Evolutionary conservation across 2,329 filamentous ascomycete genomes (phyloP).

Genomic region (Colletotrichum acutatum): DNA sequence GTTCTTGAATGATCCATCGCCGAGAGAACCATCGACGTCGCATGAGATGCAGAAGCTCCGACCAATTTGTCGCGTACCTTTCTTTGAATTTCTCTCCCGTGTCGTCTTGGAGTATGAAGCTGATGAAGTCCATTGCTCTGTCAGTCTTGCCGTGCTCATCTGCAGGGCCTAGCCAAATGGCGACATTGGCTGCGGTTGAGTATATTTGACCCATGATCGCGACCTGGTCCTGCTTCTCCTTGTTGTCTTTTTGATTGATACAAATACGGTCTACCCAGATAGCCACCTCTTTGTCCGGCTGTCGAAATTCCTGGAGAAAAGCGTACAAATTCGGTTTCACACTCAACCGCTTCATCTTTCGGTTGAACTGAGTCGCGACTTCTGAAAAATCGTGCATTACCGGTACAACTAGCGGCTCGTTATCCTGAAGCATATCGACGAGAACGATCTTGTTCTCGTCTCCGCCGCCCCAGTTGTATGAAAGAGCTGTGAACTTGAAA

Average conservation of each 20-base stretch:
- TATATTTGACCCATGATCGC: neutral
- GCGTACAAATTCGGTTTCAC: neutral
- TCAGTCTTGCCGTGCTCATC: neutral
- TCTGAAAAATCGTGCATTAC: neutral
- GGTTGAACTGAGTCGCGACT: neutral
- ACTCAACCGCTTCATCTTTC: neutral
- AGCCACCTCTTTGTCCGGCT: neutral
- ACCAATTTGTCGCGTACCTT: neutral
- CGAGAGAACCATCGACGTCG: neutral
- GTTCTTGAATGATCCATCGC: neutral
- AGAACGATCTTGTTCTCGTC: neutral
- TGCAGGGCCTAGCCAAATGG: neutral
- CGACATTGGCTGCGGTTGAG: neutral
- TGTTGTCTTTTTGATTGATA: constrained; percentile 4
- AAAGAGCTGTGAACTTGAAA: neutral
- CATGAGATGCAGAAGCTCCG: neutral
- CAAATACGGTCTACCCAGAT: constrained; percentile 15
- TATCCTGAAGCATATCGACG: neutral
- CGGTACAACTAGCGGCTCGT: neutral
- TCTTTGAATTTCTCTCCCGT: neutral
- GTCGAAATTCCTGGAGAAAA: neutral
- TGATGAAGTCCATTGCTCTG: neutral
- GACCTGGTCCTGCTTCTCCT: neutral
- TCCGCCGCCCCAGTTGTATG: neutral
- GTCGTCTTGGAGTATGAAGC: neutral